A percentile compares a stretch with the other conserved stretches of the same genome.
Evolutionary conservation across 2,329 filamentous ascomycete species (phyloP).

Genomic region (Colletotrichum limetticola): DNA sequence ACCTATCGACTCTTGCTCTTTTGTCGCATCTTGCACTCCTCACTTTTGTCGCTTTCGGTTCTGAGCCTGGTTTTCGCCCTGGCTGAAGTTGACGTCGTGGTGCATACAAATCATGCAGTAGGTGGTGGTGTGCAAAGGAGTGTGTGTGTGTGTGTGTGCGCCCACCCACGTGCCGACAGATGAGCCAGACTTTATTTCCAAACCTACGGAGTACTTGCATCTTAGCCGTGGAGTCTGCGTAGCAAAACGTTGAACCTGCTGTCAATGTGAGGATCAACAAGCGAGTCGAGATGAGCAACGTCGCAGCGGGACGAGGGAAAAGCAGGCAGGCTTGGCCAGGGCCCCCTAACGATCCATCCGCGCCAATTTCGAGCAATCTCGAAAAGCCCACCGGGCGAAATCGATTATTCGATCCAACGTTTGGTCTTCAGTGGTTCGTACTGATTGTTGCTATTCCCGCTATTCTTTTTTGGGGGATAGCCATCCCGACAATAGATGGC

Average conservation of each 20-base stretch:
- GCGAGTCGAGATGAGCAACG: slow-evolving; percentile 29
- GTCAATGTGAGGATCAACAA: slow-evolving; percentile 31
- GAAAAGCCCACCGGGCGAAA: neutral
- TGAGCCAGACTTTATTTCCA: neutral
- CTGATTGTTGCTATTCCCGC: neutral
- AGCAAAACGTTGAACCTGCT: neutral
- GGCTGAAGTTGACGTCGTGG: neutral
- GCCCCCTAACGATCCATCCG: neutral
- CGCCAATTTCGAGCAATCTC: slow-evolving; percentile 33
- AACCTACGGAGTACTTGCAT: neutral
- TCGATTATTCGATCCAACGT: neutral
- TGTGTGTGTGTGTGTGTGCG: neutral
- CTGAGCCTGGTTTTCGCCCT: neutral
- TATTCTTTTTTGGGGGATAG: neutral
- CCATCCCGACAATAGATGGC: neutral
- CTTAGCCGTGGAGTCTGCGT: neutral
- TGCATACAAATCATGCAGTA: neutral
- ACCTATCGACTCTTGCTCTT: neutral
- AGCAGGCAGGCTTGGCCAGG: neutral
- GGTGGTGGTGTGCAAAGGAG: neutral
- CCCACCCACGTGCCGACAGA: neutral
- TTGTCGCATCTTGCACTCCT: neutral
- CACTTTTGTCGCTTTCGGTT: neutral
- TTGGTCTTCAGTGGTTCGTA: neutral
- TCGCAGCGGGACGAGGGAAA: slow-evolving; percentile 19